Evolutionary conservation across 1,284 basidiomycete species (phyloP), one percentile per base, ranked within the genome.

Genomic region (Moesziomyces sp.): DNA sequence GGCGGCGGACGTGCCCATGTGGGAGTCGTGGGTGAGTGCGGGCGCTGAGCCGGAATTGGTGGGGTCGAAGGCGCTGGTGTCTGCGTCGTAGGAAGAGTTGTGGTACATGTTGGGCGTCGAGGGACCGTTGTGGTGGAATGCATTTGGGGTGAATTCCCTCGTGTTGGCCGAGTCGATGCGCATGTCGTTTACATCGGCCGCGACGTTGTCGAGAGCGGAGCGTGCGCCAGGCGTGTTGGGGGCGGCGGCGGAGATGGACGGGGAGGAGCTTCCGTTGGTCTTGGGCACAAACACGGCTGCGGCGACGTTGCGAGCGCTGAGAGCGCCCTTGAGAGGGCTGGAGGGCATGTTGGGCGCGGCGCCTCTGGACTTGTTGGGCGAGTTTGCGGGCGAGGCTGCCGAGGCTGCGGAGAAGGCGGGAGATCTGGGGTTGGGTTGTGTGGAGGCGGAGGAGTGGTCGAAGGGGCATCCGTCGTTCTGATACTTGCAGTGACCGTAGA

Each of bases 241-340:
- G 9, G 63, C 51, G 10, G 65, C 43, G 2, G 62, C 55, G 1
- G 66, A 58, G 30, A 60, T 45, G 18, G 69, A 58, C 24, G 61
- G 67, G 26, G 67, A 63, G 14, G 75, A 71, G 46, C 67, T 46
- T 3, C 66, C 64, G 28, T 64, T 56, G 43, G 52, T 48, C 60
- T 81, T 81, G 40, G 79, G 79, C 8, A 81, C 77, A 46, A 81
- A 81, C 21, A 80, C 79, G 28, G 78, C 74, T 11, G 78, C 78
- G 28, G 70, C 71, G 5, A 77, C 79, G 16, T 77, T 75, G 24
- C 76, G 67, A 28, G 71, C 76, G 48, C 74, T 75, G 42, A 81
- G 72, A 2, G 66, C 74, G 18, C 64, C 72, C 47, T 71, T 75
- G 50, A 63, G 54, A 14, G 75, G 70, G 44, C 71, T 67, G 5